A percentile compares a stretch with the other conserved stretches of the same genome.
Evolutionary conservation across 208 protist species (phyloP).

Genomic region (Acanthamoeba pearcei): DNA sequence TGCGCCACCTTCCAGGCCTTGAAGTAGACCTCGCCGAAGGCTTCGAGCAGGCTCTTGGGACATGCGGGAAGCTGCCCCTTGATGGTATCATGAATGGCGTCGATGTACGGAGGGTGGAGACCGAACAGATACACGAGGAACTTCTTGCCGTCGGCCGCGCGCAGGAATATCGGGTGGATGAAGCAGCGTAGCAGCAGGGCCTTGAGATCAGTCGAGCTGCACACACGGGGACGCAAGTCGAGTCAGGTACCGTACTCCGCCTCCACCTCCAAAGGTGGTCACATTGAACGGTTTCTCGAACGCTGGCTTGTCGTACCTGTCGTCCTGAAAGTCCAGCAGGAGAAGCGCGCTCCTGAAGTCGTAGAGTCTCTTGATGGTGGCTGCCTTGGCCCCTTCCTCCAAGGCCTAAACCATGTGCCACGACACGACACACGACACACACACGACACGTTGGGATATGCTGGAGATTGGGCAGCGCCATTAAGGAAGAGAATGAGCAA

Average conservation of each 20-base stretch:
- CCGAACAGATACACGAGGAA: conserved; percentile 81
- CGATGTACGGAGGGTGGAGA: conserved; percentile 77
- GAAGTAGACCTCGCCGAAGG: conserved; percentile 86
- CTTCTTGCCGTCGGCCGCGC: conserved; percentile 80
- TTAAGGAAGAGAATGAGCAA: background rate
- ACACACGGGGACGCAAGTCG: background rate
- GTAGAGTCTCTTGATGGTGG: conserved; percentile 83
- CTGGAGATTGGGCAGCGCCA: background rate
- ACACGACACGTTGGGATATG: no score
- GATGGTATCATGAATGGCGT: conserved; percentile 82
- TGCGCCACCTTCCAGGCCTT: conserved; percentile 80
- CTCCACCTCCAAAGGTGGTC: background rate
- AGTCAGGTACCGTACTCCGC: background rate
- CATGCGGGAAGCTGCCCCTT: conserved; percentile 81
- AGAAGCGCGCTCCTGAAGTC: conserved; percentile 75
- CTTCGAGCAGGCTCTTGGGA: background rate
- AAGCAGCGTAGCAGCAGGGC: conserved; percentile 77
- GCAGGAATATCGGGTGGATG: conserved; percentile 81
- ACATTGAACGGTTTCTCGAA: background rate
- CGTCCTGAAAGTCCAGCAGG: conserved; percentile 83
- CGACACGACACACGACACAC: no score
- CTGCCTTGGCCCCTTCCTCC: conserved; percentile 28
- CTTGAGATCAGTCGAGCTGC: conserved; percentile 53
- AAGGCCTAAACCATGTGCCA: background rate
- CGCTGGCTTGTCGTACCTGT: background rate